Evolutionary conservation across 2,329 filamentous ascomycete genomes (phyloP), one percentile per base, ranked within the genome.

Genomic region (Diaporthe batatas): DNA sequence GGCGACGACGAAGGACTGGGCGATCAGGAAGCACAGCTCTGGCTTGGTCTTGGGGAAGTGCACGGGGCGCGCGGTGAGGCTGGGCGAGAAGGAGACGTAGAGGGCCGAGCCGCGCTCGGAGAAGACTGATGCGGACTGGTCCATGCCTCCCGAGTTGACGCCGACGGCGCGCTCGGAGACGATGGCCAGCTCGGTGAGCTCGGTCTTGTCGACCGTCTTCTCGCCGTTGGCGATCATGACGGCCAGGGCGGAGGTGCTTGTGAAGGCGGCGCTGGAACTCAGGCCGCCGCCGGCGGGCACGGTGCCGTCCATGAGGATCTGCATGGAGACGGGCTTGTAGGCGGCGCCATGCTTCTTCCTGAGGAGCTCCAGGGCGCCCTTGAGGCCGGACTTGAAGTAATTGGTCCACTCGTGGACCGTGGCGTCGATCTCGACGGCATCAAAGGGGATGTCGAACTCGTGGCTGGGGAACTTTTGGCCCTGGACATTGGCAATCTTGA

Each of bases 101-200:
- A 98, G 90, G 12, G 96, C 95, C 51, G 93, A 94, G 67, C 94
- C 95, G 76, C 92, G 91, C 78, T 94, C 89, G 0, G 95, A 96
- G 83, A 99, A 96, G 75, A 99, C 96, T 0, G 96, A 98, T 44
- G 96, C 96, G 18, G 95, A 92, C 84, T 99, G 96, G 80, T 99
- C 96, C 96, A 99, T 98, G 71, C 95, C 96, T 82, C 96, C 96
- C 6, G 95, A 97, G 84, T 98, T 98, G 77, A 99, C 96, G 68
- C 96, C 96, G 5, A 98, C 96, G 21, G 93, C 92, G 72, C 96
- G 91, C 85, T 99, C 96, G 58, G 95, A 97, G 49, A 98, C 94
- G 77, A 99, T 96, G 29, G 96, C 95, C 68, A 98, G 88, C 84
- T 98, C 95, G 1, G 96, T 94, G 55, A 99, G 85, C 81, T 96